Base-by-base conservation (phyloP, 2,329 filamentous ascomycete species). In the Beauveria pseudobassiana region DNA sequence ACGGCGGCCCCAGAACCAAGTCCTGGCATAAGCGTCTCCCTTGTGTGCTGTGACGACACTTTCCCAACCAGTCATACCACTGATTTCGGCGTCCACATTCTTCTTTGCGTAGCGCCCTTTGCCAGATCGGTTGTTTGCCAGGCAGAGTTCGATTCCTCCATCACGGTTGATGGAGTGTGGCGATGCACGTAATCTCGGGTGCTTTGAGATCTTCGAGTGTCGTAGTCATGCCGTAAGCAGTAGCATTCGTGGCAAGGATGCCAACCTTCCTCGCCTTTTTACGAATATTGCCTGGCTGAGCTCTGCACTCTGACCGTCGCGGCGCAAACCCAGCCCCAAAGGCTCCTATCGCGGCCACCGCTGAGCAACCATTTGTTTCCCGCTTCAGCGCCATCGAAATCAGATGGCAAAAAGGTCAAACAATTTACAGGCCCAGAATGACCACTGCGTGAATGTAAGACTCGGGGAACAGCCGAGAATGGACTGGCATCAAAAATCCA, bases 1-100 rank as follows among this genome's bases (percentile, higher is more conserved):
- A 75, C 96, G 97, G 62, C 91, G 87, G 6, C 93, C 95, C 93
- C 95, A 98, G 76, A 97, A 97, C 95, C 95, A 99, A 1, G 95
- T 98, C 59, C 95, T 86, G 20, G 92, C 95, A 70, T 85, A 90
- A 50, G 87, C 83, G 70, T 98, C 93, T 57, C 88, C 86, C 69
- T 88, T 88, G 72, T 99, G 96, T 10, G 92, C 93, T 4, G 95
- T 99, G 2, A 99, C 85, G 7, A 99, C 87, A 70, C 93, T 97
- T 74, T 99, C 96, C 95, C 95, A 99, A 1, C 95, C 95, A 3
- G 93, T 96, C 78, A 86, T 87, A 53, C 86, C 83, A 68, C 87
- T 89, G 62, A 87, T 80, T 67, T 91, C 87, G 3, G 89, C 86
- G 73, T 92, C 87, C 10, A 82, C 77, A n/a, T 76, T 70, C 62